Evolutionary conservation across 1,139 yeast genomes (phyloP).

Genomic region (Taphrina pruni): DNA sequence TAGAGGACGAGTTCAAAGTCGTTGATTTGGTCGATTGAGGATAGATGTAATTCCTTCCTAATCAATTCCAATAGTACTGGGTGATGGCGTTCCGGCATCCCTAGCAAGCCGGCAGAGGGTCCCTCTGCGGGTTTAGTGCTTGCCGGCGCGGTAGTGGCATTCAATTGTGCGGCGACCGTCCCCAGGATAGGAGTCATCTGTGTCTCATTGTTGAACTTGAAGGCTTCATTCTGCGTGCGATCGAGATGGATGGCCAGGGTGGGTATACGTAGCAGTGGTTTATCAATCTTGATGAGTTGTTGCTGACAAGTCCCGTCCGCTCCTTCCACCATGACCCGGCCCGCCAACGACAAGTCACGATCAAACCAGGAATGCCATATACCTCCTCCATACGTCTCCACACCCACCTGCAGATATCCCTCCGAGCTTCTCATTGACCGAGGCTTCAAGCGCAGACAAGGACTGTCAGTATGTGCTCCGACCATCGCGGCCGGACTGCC

Average conservation of each 20-base stretch:
- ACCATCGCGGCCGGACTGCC: constrained; percentile 86
- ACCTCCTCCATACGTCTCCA: constrained; percentile 94
- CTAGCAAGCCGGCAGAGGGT: constrained; percentile 47
- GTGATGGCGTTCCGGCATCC: constrained; percentile 68
- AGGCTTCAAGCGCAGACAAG: constrained; percentile 82
- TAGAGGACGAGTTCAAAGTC: constrained; percentile 89
- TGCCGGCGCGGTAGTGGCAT: constrained; percentile 44
- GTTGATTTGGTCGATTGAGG: constrained; percentile 60
- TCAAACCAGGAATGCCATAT: constrained; percentile 91
- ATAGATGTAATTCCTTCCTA: constrained; percentile 66
- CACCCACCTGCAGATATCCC: constrained; percentile 88
- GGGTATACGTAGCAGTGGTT: constrained; percentile 87
- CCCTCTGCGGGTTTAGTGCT: not conserved
- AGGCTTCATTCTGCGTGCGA: constrained; percentile 74
- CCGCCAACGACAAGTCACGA: constrained; percentile 89
- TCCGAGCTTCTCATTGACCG: constrained; percentile 69
- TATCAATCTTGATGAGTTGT: constrained; percentile 74
- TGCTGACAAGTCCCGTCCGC: constrained; percentile 59
- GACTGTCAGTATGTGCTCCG: constrained; percentile 96
- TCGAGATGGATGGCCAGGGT: constrained; percentile 92
- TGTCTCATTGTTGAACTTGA: constrained; percentile 88
- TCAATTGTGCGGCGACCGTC: constrained; percentile 56
- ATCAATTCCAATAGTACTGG: constrained; percentile 69
- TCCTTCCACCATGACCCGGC: constrained; percentile 76
- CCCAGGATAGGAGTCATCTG: constrained; percentile 89